These are phyloP conservation scores for Hypomyces rosellus DNA, from an alignment of 2,329 filamentous ascomycete genomes.

Conservation along the genomic window DNA sequence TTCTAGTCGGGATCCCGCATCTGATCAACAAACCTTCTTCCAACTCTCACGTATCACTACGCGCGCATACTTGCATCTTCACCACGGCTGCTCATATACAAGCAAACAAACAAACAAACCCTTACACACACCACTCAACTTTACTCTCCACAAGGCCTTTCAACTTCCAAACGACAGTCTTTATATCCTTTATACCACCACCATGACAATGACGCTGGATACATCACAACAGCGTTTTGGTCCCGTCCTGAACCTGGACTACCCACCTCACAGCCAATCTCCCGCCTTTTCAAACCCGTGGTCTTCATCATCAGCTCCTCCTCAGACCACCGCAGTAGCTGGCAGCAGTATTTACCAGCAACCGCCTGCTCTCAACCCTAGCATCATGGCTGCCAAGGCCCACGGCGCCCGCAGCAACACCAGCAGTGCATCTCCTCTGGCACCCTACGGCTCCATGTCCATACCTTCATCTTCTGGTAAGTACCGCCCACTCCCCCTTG, in stretches of 20 bases:
- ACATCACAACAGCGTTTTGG: slow-evolving; percentile 77
- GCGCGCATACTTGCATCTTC: slow-evolving; percentile 2
- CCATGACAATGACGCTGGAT: slow-evolving; percentile 94
- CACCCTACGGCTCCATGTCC: slow-evolving; percentile 66
- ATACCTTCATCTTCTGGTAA: slow-evolving; percentile 65
- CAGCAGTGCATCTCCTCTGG: slow-evolving; percentile 53
- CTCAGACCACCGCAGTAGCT: slow-evolving; percentile 40
- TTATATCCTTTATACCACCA: slow-evolving; percentile 27
- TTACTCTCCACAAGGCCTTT: not conserved
- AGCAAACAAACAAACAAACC: not conserved
- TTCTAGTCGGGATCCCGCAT: slow-evolving; percentile 42
- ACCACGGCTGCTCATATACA: slow-evolving; percentile 2
- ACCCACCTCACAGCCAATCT: slow-evolving; percentile 45
- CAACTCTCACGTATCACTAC: too few species aligned
- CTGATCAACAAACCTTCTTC: slow-evolving; percentile 43
- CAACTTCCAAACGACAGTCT: not conserved
- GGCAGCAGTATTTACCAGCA: slow-evolving; percentile 55
- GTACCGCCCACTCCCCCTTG: not conserved
- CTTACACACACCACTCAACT: not conserved
- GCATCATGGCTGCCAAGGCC: slow-evolving; percentile 42
- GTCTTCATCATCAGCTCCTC: slow-evolving; percentile 52
- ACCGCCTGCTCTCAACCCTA: slow-evolving; percentile 43
- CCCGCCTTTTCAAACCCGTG: slow-evolving; percentile 89
- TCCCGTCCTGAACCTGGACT: slow-evolving; percentile 71
- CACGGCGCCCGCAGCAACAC: slow-evolving; percentile 49